phyloP scores from a whole-genome alignment of 345 rosid species.

The Populus alba region DNA sequence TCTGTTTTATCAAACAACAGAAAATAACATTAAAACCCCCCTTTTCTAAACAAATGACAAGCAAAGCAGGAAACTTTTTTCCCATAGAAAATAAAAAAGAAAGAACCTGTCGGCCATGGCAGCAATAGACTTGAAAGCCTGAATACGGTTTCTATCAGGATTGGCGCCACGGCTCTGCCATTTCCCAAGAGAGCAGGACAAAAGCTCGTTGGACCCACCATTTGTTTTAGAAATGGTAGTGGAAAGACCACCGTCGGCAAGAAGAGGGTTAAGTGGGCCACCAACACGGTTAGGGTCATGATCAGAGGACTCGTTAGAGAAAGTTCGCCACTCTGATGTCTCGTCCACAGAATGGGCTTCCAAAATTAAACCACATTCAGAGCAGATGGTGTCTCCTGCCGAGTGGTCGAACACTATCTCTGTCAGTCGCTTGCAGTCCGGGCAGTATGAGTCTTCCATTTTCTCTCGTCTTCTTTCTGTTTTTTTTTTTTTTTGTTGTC shows the following conservation, averaged over 20 bases:
- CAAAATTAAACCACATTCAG: slow-evolving; percentile 48
- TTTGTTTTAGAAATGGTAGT: slow-evolving; percentile 41
- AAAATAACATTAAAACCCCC: too few relatives aligned
- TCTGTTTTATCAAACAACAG: too few relatives aligned
- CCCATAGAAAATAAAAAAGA: not conserved
- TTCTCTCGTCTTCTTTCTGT: too few relatives aligned
- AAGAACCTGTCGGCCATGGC: slow-evolving; percentile 42
- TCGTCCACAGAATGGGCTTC: slow-evolving; percentile 46
- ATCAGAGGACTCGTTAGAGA: slow-evolving; percentile 35
- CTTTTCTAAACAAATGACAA: not conserved
- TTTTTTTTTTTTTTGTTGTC: not conserved
- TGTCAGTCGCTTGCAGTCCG: slow-evolving; percentile 39
- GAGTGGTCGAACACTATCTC: slow-evolving; percentile 43
- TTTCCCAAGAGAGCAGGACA: slow-evolving; percentile 24
- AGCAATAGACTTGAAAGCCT: slow-evolving; percentile 44
- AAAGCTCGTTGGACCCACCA: slow-evolving; percentile 30
- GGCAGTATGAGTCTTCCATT: slow-evolving; percentile 48
- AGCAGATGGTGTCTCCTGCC: slow-evolving; percentile 50
- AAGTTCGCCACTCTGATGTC: slow-evolving; percentile 50
- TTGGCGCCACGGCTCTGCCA: slow-evolving; percentile 42
- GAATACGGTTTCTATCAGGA: slow-evolving; percentile 34
- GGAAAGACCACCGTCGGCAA: slow-evolving; percentile 38
- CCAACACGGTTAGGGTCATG: slow-evolving; percentile 53
- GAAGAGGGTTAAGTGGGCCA: slow-evolving; percentile 40
- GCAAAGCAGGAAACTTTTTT: not conserved